Evolutionary conservation across 495 filamentous ascomycete species (phyloP).

Genomic region (Aspergillus baeticus): DNA sequence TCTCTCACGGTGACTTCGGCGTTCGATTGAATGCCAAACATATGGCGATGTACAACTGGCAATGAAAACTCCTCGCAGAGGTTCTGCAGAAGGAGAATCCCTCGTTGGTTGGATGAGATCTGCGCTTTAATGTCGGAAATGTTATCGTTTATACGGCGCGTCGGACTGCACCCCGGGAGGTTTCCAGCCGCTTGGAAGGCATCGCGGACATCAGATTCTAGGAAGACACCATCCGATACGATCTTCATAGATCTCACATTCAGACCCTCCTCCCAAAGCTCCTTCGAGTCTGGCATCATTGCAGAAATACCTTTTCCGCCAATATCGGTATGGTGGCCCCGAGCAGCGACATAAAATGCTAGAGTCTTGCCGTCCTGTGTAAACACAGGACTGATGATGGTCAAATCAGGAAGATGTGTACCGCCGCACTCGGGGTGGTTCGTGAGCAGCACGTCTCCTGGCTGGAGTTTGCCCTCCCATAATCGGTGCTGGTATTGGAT

Average conservation of each 20-base stretch:
- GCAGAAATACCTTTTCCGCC: conserved; percentile 90
- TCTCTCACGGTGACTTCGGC: no score
- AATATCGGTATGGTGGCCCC: conserved; percentile 78
- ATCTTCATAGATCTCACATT: conserved; percentile 90
- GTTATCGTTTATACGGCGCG: conserved; percentile 84
- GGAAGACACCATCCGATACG: conserved; percentile 80
- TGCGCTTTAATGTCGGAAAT: conserved; percentile 93
- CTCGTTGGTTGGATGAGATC: conserved; percentile 91
- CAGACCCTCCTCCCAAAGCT: conserved; percentile 89
- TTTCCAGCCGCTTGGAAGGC: conserved; percentile 73
- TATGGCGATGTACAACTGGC: no score
- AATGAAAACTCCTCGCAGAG: no score
- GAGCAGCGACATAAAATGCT: conserved; percentile 86
- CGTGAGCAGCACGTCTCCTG: conserved; percentile 87
- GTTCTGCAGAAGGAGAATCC: conserved; percentile 47
- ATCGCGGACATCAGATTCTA: conserved; percentile 79
- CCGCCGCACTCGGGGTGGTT: conserved; percentile 94
- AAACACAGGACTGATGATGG: conserved; percentile 83
- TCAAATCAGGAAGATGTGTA: conserved; percentile 85
- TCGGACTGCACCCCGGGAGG: conserved; percentile 86
- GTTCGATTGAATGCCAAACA: no score
- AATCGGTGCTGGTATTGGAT: conserved; percentile 72
- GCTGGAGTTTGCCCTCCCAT: conserved; percentile 86
- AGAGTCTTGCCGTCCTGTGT: conserved; percentile 50
- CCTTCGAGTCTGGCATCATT: conserved; percentile 90